Evolutionary conservation across 352 stramenopile genomes (phyloP), one percentile per base, ranked within the genome.

Genomic region (Phytophthora citricola): DNA sequence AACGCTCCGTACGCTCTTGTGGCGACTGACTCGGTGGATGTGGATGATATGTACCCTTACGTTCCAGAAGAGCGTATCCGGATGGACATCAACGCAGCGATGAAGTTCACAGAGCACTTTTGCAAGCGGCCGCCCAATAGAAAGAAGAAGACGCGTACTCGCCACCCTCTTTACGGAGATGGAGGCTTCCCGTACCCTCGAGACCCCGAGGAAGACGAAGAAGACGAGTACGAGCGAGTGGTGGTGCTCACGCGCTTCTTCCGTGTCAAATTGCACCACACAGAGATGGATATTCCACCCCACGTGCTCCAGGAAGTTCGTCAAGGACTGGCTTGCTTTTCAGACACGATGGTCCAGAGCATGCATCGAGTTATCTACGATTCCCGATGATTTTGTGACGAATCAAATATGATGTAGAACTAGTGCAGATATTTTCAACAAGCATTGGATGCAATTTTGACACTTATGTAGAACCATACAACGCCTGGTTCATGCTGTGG

Each of bases 11-110:
- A 78, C 31, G 81, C 68, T 6, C 56, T 90, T 2, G 45, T 85
- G 1, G 61, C 68, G 1, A 75, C 71, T 0, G 78, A 90, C 49
- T 79, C 26, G 12, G 81, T 90, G 17, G 73, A 90, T 48, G 22
- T 78, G 6, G 81, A 90, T 55, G 81, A 85, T 14, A 54, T 83
- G 36, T 78, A 81, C 24, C 81, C 81, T 40, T 90, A 90, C 45
- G 58, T 74, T 2, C 56, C 70, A 8, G 32, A 66, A 36, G 57
- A 73, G n/a, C 73, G 79, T 11, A 50, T 90, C 9, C 63, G 76
- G 4, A 81, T 83, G 50, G 78, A 87, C 17, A 79, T 87, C 31
- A 79, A 75, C 39, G 66, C 69, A 27, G 74, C 72, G 7, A 78
- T 80, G 57, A 79, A 79, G 44, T 75, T 85, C 26, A 74, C 71